phyloP scores from a whole-genome alignment of 1,284 basidiomycete genomes.

The Leccinum variabile region DNA sequence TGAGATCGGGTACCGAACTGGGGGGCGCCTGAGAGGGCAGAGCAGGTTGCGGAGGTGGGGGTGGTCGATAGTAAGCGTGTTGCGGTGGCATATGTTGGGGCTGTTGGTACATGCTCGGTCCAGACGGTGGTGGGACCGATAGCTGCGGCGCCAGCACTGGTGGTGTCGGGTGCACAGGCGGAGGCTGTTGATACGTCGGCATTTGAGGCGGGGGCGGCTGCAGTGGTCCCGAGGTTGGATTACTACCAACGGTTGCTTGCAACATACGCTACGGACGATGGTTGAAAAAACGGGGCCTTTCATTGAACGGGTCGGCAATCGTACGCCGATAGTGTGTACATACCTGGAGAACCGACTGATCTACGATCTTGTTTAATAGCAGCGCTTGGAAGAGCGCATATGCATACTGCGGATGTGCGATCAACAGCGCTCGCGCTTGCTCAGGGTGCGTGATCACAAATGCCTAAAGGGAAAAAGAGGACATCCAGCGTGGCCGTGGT shows the following conservation, averaged over 20 bases:
- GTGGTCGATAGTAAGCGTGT: constrained; percentile 48
- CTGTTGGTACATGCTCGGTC: constrained; percentile 36
- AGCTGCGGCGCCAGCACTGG: constrained; percentile 36
- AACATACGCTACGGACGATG: constrained; percentile 34
- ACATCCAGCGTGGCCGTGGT: constrained; percentile 8
- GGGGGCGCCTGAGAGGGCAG: constrained; percentile 32
- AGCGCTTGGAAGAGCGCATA: constrained; percentile 98
- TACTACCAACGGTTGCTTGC: constrained; percentile 30
- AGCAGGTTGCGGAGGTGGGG: constrained; percentile 35
- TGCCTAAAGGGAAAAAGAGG: constrained; percentile 48
- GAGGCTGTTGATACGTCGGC: constrained; percentile 38
- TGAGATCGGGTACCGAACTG: constrained; percentile 32
- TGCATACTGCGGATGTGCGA: constrained; percentile 87
- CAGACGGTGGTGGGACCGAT: constrained; percentile 35
- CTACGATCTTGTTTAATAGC: constrained; percentile 93
- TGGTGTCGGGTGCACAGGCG: constrained; percentile 39
- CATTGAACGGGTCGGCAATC: constrained; percentile 15
- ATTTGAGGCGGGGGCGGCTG: constrained; percentile 36
- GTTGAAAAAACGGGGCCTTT: constrained; percentile 18
- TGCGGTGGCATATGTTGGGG: constrained; percentile 44
- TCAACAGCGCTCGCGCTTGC: constrained; percentile 80
- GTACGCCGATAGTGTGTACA: constrained; percentile 25
- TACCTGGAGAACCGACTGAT: constrained; percentile 78
- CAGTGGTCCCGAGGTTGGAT: constrained; percentile 27
- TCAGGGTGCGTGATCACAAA: constrained; percentile 92